A percentile compares a stretch with the other conserved stretches of the same genome.
Conservation (phyloP, 352 stramenopile genomes). For the Globisporangium paroecandrum region DNA sequence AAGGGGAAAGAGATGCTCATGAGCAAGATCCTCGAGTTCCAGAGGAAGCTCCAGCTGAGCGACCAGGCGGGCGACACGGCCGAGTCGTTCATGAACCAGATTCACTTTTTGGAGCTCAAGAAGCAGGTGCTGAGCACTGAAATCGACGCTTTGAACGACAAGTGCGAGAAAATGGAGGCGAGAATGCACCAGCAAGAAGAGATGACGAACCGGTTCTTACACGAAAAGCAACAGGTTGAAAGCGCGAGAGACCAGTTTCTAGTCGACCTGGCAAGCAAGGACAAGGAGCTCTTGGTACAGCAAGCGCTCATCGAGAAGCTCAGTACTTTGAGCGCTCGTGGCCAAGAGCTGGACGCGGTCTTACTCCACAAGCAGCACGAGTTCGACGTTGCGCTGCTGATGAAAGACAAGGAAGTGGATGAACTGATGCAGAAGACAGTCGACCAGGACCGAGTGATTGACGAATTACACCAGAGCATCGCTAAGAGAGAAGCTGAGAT, state of each 20-base stretch:
- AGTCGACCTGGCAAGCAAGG: background rate
- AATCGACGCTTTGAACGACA: conserved; percentile 14
- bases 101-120: conserved; percentile 29
- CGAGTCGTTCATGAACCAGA: conserved; percentile 31
- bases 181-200: conserved; percentile 41
- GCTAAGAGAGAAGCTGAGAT: conserved; percentile 29
- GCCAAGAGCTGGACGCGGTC: conserved; percentile 9
- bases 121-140: conserved; percentile 22
- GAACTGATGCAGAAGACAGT: conserved; percentile 47
- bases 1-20: conserved; percentile 56
- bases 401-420: conserved; percentile 41
- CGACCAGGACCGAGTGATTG: conserved; percentile 30
- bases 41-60: conserved; percentile 43
- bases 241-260: conserved; percentile 1
- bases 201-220: conserved; percentile 38
- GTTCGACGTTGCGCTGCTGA: background rate
- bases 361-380: conserved; percentile 1
- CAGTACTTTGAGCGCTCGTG: background rate
- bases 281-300: background rate
- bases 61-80: conserved; percentile 25
- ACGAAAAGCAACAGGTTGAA: conserved; percentile 20
- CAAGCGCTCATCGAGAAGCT: conserved; percentile 12
- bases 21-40: conserved; percentile 53
- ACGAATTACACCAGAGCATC: conserved; percentile 26
- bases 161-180: conserved; percentile 16